Conservation (phyloP, 305 asterid genomes). For the Euphrasia arctica region DNA sequence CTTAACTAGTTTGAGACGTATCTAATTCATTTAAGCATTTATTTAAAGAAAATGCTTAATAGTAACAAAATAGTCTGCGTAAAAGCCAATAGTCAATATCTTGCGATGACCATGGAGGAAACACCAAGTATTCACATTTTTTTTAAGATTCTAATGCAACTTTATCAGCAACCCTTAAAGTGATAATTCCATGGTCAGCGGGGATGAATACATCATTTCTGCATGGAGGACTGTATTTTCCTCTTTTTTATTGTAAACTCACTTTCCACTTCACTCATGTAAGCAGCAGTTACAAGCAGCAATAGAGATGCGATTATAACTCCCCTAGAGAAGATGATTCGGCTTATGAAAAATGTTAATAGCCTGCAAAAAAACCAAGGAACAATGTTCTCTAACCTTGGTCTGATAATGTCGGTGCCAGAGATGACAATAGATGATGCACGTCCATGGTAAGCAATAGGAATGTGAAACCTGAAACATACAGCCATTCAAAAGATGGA, state of each 20-base stretch:
- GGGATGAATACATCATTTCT: slow-evolving; percentile 7
- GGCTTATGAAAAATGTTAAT: not conserved
- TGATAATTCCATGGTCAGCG: not conserved
- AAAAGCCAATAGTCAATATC: not conserved
- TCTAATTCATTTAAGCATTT: not conserved
- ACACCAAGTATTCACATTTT: not conserved
- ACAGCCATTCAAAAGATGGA: slow-evolving; percentile 22
- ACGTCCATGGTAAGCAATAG: slow-evolving; percentile 98
- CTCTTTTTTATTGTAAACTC: not conserved
- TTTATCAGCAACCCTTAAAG: slow-evolving; percentile 14
- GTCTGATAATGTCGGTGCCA: slow-evolving; percentile 84
- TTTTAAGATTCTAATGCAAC: slow-evolving; percentile 9
- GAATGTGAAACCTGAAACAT: slow-evolving; percentile 84
- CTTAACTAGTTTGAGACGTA: not conserved
- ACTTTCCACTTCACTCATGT: not conserved
- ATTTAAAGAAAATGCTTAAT: not conserved
- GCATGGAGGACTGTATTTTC: not conserved
- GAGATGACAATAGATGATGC: slow-evolving; percentile 92
- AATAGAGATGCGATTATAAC: slow-evolving; percentile 15
- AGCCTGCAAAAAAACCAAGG: slow-evolving; percentile 15
- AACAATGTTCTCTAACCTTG: slow-evolving; percentile 56
- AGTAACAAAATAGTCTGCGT: slow-evolving; percentile 5
- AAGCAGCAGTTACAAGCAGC: slow-evolving; percentile 15
- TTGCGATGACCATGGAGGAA: not conserved
- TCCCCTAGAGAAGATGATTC: not conserved